These are phyloP conservation scores for Paecilomyces fulvus DNA, from an alignment of 2,329 filamentous ascomycete species.

Conservation along the genomic window DNA sequence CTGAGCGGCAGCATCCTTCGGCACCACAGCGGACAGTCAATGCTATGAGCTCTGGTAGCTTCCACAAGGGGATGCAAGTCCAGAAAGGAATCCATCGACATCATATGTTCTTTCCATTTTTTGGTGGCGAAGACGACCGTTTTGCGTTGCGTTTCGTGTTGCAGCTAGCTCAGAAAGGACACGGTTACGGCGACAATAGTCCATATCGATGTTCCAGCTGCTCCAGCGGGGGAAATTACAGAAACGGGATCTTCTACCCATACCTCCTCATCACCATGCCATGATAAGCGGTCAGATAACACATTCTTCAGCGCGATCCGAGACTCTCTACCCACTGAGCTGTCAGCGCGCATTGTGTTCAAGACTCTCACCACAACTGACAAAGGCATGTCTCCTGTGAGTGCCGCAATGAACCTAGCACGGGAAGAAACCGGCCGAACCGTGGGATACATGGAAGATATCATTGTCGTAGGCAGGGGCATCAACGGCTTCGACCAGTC, in stretches of 20 bases:
- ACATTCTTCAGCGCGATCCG: conserved; percentile 51
- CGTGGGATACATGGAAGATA: conserved; percentile 59
- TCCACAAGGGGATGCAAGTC: conserved; percentile 50
- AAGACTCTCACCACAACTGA: conserved; percentile 22
- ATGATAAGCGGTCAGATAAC: conserved; percentile 35
- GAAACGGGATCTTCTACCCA: background rate
- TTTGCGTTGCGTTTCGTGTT: conserved; percentile 72
- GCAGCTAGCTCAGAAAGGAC: conserved; percentile 73
- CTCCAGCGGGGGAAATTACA: background rate
- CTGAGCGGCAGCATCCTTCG: conserved; percentile 12
- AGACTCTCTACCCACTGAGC: conserved; percentile 45
- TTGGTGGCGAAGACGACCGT: conserved; percentile 74
- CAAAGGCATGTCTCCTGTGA: conserved; percentile 34
- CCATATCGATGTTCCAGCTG: conserved; percentile 40
- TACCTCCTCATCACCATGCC: background rate
- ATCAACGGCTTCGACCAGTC: background rate
- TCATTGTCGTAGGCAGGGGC: conserved; percentile 58
- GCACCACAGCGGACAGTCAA: conserved; percentile 40
- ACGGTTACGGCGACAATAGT: conserved; percentile 71
- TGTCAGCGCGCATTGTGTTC: conserved; percentile 53
- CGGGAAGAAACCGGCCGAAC: conserved; percentile 52
- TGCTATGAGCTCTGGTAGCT: conserved; percentile 51
- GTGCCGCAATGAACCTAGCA: conserved; percentile 45
- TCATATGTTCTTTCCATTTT: conserved; percentile 79
- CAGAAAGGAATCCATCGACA: conserved; percentile 53